Conservation (phyloP, 2,329 filamentous ascomycete genomes). For the Colletotrichum spaethianum region DNA sequence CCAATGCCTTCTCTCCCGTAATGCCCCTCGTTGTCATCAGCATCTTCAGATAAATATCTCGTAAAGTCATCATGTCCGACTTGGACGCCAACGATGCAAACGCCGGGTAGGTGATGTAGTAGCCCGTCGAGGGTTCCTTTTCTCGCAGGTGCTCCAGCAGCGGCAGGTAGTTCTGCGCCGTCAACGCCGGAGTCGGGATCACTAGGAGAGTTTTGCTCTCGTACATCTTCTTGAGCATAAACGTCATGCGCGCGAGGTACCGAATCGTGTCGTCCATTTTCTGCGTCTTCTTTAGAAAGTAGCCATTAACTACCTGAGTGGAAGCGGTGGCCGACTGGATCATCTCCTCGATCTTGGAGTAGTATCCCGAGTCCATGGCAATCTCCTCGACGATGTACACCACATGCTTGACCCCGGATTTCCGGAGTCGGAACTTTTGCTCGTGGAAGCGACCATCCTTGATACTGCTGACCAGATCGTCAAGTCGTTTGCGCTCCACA, state of each 20-base stretch:
- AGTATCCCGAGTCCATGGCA: conserved; percentile 67
- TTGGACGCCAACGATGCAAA: conserved; percentile 83
- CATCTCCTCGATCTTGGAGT: conserved; percentile 73
- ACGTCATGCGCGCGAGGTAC: conserved; percentile 82
- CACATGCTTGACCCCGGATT: conserved; percentile 81
- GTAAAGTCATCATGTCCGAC: conserved; percentile 79
- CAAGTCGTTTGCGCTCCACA: conserved; percentile 83
- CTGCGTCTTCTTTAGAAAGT: conserved; percentile 82
- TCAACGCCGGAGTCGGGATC: conserved; percentile 76
- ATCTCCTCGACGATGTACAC: conserved; percentile 86
- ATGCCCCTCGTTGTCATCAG: conserved; percentile 85
- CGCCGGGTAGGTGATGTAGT: conserved; percentile 78
- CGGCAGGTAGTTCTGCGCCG: conserved; percentile 76
- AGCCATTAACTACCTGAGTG: conserved; percentile 84
- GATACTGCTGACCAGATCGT: conserved; percentile 85
- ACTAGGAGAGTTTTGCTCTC: conserved; percentile 70
- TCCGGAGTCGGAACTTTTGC: conserved; percentile 84
- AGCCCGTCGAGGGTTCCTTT: conserved; percentile 63
- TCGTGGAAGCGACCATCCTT: conserved; percentile 88
- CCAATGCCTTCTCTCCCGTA: conserved; percentile 83
- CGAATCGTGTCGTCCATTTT: conserved; percentile 84
- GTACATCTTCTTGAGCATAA: conserved; percentile 76
- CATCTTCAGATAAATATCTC: conserved; percentile 87
- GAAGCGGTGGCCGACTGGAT: conserved; percentile 82
- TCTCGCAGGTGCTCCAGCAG: conserved; percentile 72